Conservation (phyloP, 306 rosid species). For the Cucumis hystrix region DNA sequence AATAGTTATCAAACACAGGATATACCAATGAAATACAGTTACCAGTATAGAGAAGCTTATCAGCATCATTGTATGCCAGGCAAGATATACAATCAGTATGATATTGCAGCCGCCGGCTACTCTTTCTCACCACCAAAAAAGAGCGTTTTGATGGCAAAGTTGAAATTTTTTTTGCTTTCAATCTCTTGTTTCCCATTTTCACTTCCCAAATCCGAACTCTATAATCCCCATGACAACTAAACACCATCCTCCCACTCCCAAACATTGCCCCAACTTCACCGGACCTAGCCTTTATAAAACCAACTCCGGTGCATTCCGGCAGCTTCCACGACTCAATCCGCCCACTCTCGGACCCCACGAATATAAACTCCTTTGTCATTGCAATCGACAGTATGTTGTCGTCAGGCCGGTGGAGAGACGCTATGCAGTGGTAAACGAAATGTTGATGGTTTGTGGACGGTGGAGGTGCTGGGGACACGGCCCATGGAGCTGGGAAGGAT, state of each 20-base stretch:
- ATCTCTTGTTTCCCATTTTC: slow-evolving; percentile 16
- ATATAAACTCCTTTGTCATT: slow-evolving; percentile 25
- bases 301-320: slow-evolving; percentile 37
- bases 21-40: no score
- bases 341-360: slow-evolving; percentile 38
- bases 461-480: slow-evolving; percentile 5
- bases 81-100: slow-evolving; percentile 32
- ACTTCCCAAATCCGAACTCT: slow-evolving; percentile 32
- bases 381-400: slow-evolving; percentile 35
- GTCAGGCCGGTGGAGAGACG: slow-evolving; percentile 44
- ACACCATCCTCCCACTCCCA: slow-evolving; percentile 19
- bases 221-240: slow-evolving; percentile 34
- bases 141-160: slow-evolving; percentile 25
- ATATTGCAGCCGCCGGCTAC: not conserved
- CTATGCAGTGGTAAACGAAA: slow-evolving; percentile 39
- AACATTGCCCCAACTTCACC: slow-evolving; percentile 34
- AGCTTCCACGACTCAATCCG: slow-evolving; percentile 37
- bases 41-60: slow-evolving; percentile 34
- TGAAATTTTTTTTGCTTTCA: slow-evolving; percentile 23
- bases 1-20: no score
- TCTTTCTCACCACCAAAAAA: slow-evolving; percentile 16
- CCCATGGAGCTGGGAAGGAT: not conserved
- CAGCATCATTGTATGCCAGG: slow-evolving; percentile 38
- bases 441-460: slow-evolving; percentile 25
- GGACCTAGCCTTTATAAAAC: slow-evolving; percentile 23